Base-by-base conservation (phyloP, 176 grass and related monocot genomes). In the Typha latifolia region DNA sequence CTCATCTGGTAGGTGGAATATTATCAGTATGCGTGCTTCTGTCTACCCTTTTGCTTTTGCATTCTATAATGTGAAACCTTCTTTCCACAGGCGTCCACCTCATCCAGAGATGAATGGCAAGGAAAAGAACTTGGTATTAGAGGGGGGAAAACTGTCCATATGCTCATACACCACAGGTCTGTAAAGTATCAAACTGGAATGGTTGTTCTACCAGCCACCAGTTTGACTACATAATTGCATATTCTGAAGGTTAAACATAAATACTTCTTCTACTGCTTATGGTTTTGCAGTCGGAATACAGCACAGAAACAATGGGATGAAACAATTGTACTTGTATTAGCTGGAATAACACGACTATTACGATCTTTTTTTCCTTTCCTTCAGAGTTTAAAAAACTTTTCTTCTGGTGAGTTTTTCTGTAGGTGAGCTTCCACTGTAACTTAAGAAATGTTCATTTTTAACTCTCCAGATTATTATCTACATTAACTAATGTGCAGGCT, bases 231-330 rank as follows among this genome's bases (percentile, higher is more conserved):
- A 37, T 37, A 37, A 37, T 37, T 37, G 34, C 34, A 37, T 37
- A 37, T 37, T 37, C 34, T 37, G 34, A 37, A 37, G 34, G 34
- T 37, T 37, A 37, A 37, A 37, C 34, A 6, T 7, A 37, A 37
- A 37, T 37, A 37, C 7, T 37, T 37, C 15, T 57, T 57, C 52
- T 10, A 9, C n/a, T 57, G 19, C 15, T 57, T 57, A 20, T 57
- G 52, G 52, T 52, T 77, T 68, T 78, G 63, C 81, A 97, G 88
- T 78, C 88, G 88, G 64, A 97, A 97, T 82, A 92, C 85, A 47
- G 88, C 93, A 63, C 93, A 92, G 74, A 97, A 97, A 74, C 93
- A 97, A 72, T 97, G 93, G 93, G 93, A 97, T 68, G 93, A 97
- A 79, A 97, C 93, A 65, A 92, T 96, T 61, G 93, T 97, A 69